A percentile compares a stretch with the other conserved stretches of the same genome.
Conservation (phyloP, 306 rosid species). For the Quercus berberidifolia region DNA sequence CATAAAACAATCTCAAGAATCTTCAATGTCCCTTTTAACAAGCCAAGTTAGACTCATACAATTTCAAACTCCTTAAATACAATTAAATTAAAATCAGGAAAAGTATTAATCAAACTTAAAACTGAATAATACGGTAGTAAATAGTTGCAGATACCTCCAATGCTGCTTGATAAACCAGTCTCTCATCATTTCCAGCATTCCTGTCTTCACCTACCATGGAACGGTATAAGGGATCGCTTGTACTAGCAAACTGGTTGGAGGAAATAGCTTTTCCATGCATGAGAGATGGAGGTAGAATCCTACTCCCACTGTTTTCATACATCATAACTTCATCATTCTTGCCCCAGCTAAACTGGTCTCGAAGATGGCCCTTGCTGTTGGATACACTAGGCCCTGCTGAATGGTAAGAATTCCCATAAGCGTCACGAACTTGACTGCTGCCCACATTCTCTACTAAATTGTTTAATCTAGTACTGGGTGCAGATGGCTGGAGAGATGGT, state of each 20-base stretch:
- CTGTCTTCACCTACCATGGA: constrained; percentile 64
- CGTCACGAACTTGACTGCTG: constrained; percentile 44
- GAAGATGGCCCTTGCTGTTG: constrained; percentile 41
- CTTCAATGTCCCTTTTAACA: not conserved
- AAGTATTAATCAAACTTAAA: constrained; percentile 13
- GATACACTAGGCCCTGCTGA: constrained; percentile 48
- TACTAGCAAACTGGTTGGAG: constrained; percentile 43
- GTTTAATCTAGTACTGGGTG: constrained; percentile 32
- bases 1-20: not conserved
- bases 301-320: constrained; percentile 51
- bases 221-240: constrained; percentile 56
- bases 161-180: constrained; percentile 87
- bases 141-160: constrained; percentile 52
- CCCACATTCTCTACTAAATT: constrained; percentile 34
- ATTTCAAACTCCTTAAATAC: not conserved
- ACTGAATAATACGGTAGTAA: not conserved
- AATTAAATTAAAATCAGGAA: not conserved
- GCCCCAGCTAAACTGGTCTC: constrained; percentile 42
- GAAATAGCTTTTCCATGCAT: constrained; percentile 46
- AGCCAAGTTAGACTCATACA: no score
- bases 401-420: constrained; percentile 33
- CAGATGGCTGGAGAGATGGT: constrained; percentile 30
- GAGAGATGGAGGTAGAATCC: constrained; percentile 62
- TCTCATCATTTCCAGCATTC: constrained; percentile 68
- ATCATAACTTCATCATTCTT: constrained; percentile 43